A percentile compares a stretch with the other conserved stretches of the same genome.
These are phyloP conservation scores for Vaccinium myrtillus DNA, from an alignment of 148 eudicot genomes.

Conservation along the genomic window DNA sequence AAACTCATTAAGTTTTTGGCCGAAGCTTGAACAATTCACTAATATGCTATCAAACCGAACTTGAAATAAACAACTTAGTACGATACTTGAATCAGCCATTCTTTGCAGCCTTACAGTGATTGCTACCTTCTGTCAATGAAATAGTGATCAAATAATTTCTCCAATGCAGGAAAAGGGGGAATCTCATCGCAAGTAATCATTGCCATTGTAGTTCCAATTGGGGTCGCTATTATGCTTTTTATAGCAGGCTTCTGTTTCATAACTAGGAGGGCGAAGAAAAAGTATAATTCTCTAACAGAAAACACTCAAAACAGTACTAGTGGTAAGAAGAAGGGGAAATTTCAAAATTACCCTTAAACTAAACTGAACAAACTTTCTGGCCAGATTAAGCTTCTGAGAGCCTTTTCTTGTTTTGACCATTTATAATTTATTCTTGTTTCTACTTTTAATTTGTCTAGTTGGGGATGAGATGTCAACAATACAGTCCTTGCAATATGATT, in stretches of 20 bases:
- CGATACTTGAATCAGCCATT: background rate
- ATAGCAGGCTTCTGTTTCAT: background rate
- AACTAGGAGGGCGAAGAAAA: background rate
- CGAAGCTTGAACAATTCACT: no score
- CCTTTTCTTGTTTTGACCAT: background rate
- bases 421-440: background rate
- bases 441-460: background rate
- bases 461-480: background rate
- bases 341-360: background rate
- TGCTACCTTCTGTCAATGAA: background rate
- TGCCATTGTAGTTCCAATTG: background rate
- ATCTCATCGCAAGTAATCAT: background rate
- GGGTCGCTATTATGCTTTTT: background rate
- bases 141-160: background rate
- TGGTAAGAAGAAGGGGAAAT: background rate
- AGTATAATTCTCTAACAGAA: background rate
- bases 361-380: background rate
- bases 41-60: no score
- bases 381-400: background rate
- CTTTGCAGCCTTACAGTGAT: background rate
- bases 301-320: background rate
- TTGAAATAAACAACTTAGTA: background rate
- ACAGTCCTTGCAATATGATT: constrained; percentile 10
- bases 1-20: no score
- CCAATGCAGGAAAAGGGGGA: background rate